These are phyloP conservation scores for Chrysanthemum makinoi DNA, from an alignment of 129 eudicot genomes.

Conservation along the genomic window DNA sequence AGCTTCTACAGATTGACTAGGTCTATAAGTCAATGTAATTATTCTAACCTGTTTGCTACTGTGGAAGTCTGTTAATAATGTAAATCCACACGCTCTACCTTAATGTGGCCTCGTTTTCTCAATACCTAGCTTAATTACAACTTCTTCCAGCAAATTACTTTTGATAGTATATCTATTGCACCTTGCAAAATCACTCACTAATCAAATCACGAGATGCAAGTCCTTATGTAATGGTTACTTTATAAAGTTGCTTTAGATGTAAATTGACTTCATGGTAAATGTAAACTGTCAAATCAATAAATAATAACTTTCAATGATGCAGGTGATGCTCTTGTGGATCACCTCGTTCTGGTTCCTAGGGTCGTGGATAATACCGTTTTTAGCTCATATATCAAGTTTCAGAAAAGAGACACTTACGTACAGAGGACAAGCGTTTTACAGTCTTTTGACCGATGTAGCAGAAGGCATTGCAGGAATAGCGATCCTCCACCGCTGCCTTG, in stretches of 20 bases:
- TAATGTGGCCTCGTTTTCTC: too few species aligned
- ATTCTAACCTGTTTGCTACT: too few species aligned
- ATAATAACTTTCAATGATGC: conserved; percentile 26
- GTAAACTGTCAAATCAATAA: neutral
- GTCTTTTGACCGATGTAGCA: conserved; percentile 58
- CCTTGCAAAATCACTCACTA: too few species aligned
- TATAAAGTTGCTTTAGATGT: neutral
- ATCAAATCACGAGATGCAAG: neutral
- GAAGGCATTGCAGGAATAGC: conserved; percentile 69
- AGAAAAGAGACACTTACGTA: conserved; percentile 53
- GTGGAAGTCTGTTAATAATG: too few species aligned
- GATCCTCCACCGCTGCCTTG: conserved; percentile 55
- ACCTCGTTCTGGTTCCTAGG: conserved; percentile 74
- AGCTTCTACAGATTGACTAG: neutral
- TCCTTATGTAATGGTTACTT: neutral
- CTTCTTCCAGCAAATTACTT: too few species aligned
- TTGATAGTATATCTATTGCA: too few species aligned
- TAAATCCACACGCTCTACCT: too few species aligned
- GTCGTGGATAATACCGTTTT: conserved; percentile 64
- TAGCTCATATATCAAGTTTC: conserved; percentile 57
- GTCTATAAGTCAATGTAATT: neutral
- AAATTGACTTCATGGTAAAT: neutral
- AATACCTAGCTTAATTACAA: too few species aligned
- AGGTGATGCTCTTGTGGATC: conserved; percentile 69
- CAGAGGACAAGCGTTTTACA: conserved; percentile 65